These are phyloP conservation scores for Fusarium sp. DNA, from an alignment of 2,329 filamentous ascomycete genomes.

Conservation along the genomic window DNA sequence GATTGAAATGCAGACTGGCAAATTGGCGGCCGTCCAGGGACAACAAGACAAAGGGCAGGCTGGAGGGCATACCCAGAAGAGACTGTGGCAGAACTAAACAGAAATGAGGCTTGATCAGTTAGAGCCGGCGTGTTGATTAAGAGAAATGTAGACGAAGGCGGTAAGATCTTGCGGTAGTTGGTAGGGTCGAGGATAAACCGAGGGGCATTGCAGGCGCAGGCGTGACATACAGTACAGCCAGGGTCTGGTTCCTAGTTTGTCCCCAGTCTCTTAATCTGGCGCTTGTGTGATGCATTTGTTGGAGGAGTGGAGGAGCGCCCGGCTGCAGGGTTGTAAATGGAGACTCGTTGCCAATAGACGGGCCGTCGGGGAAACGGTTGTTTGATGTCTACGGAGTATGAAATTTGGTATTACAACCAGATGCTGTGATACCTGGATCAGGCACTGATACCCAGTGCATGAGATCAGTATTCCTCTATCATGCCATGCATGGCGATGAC, in stretches of 20 bases:
- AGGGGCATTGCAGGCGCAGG: conserved; percentile 40
- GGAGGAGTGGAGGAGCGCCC: conserved; percentile 21
- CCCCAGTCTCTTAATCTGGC: conserved; percentile 34
- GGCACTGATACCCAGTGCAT: not conserved
- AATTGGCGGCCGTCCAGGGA: conserved; percentile 31
- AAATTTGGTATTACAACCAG: conserved; percentile 1
- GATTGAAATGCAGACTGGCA: conserved; percentile 30
- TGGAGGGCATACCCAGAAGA: conserved; percentile 31
- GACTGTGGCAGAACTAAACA: conserved; percentile 44
- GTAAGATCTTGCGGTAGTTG: conserved; percentile 42
- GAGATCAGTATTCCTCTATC: conserved; percentile 34
- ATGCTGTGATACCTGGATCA: conserved; percentile 21
- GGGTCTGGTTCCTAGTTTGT: conserved; percentile 19
- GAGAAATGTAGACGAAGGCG: conserved; percentile 38
- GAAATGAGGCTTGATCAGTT: conserved; percentile 43
- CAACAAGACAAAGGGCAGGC: conserved; percentile 35
- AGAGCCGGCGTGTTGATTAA: conserved; percentile 36
- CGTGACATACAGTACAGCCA: conserved; percentile 41
- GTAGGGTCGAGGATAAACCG: conserved; percentile 34
- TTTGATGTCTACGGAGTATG: conserved; percentile 28
- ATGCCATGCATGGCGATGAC: not conserved
- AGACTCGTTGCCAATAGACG: conserved; percentile 13
- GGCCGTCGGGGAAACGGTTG: conserved; percentile 27
- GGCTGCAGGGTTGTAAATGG: conserved; percentile 16
- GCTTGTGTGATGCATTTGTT: conserved; percentile 42